phyloP scores from a whole-genome alignment of 2,329 filamentous ascomycete species.

The Thielaviopsis populi region DNA sequence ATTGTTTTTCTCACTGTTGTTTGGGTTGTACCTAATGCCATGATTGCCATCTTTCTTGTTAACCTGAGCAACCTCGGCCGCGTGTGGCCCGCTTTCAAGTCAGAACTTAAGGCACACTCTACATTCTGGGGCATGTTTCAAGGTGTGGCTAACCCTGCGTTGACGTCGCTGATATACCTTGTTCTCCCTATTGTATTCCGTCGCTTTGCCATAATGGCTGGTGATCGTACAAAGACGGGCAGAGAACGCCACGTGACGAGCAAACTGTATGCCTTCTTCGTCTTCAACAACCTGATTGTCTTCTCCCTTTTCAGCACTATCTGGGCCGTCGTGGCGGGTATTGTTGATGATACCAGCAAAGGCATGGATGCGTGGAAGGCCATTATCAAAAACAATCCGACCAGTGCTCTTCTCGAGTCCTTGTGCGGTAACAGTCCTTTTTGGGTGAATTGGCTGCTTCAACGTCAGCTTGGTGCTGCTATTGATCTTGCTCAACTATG shows the following conservation, averaged over 20 bases:
- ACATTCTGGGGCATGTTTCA: slow-evolving; percentile 75
- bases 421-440: slow-evolving; percentile 75
- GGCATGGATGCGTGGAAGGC: slow-evolving; percentile 52
- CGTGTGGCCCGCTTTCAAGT: slow-evolving; percentile 64
- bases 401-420: slow-evolving; percentile 49
- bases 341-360: slow-evolving; percentile 43
- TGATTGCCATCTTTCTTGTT: slow-evolving; percentile 87
- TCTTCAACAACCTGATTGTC: slow-evolving; percentile 91
- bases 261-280: slow-evolving; percentile 88
- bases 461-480: slow-evolving; percentile 85
- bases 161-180: slow-evolving; percentile 78
- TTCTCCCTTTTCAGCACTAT: slow-evolving; percentile 83
- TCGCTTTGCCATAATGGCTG: slow-evolving; percentile 64
- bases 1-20: slow-evolving; percentile 63
- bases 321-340: slow-evolving; percentile 55
- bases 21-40: slow-evolving; percentile 83
- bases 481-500: slow-evolving; percentile 83
- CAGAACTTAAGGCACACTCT: slow-evolving; percentile 44
- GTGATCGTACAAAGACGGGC: slow-evolving; percentile 82
- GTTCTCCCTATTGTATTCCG: slow-evolving; percentile 84
- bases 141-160: slow-evolving; percentile 74
- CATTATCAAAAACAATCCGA: slow-evolving; percentile 49
- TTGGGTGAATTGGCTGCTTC: slow-evolving; percentile 87
- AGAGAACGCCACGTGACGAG: slow-evolving; percentile 80
- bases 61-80: slow-evolving; percentile 66